Conservation (phyloP, 2,329 filamentous ascomycete species). For the Botryosphaeria dothidea region DNA sequence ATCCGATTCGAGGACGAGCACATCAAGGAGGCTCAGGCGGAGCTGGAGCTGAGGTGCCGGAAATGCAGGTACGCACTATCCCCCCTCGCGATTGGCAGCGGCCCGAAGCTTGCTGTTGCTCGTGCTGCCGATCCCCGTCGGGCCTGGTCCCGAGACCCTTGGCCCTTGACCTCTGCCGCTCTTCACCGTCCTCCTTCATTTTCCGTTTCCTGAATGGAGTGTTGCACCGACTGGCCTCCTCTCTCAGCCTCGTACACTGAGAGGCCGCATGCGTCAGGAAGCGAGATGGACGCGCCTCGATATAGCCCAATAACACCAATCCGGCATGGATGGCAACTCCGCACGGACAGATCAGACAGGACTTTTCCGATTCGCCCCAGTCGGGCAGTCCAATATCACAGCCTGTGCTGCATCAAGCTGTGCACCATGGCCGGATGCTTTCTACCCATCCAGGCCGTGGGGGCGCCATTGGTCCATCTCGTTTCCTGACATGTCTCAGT, state of each 20-base stretch:
- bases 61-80: slow-evolving; percentile 71
- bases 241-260: not conserved
- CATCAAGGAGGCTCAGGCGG: slow-evolving; percentile 33
- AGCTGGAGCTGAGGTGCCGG: slow-evolving; percentile 75
- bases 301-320: not conserved
- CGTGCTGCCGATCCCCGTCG: slow-evolving; percentile 12
- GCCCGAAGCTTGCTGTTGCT: slow-evolving; percentile 1
- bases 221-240: not conserved
- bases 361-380: not conserved
- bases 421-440: not conserved
- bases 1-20: slow-evolving; percentile 80
- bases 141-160: slow-evolving; percentile 1
- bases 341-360: not conserved
- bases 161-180: not conserved
- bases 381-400: not conserved
- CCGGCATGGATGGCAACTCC: not conserved
- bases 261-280: slow-evolving; percentile 6
- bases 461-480: not conserved
- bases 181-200: slow-evolving; percentile 9
- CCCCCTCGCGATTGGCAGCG: slow-evolving; percentile 11
- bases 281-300: slow-evolving; percentile 5
- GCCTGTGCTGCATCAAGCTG: not conserved
- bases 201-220: not conserved
- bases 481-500: not conserved
- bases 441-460: not conserved